Conservation (phyloP, 164 flowering plant genomes). For the Dillenia suffruticosa region DNA sequence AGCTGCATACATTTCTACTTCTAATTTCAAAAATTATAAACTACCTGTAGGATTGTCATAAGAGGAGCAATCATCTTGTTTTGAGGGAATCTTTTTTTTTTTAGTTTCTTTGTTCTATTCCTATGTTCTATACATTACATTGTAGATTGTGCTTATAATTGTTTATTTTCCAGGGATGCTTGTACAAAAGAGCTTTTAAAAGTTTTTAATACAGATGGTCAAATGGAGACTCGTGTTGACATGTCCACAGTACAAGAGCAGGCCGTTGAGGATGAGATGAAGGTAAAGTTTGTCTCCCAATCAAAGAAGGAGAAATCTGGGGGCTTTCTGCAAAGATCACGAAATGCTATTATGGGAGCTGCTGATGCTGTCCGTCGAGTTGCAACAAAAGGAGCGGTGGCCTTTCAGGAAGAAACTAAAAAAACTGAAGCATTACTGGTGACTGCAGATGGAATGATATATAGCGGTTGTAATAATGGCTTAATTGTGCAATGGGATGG, state of each 20-base stretch:
- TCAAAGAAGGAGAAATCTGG: slow-evolving; percentile 81
- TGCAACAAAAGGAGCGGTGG: slow-evolving; percentile 62
- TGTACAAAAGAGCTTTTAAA: slow-evolving; percentile 81
- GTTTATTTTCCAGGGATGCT: slow-evolving; percentile 65
- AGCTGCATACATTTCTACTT: too few relatives aligned
- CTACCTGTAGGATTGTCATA: too few relatives aligned
- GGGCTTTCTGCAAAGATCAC: slow-evolving; percentile 80
- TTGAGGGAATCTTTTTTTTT: not conserved
- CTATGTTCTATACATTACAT: not conserved
- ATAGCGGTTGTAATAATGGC: slow-evolving; percentile 90
- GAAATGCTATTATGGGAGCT: slow-evolving; percentile 97
- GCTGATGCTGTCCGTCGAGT: slow-evolving; percentile 97
- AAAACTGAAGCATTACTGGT: slow-evolving; percentile 68
- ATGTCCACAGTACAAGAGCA: slow-evolving; percentile 45
- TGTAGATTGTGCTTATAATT: slow-evolving; percentile 1
- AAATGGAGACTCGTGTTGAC: slow-evolving; percentile 71
- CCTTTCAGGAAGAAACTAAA: slow-evolving; percentile 67
- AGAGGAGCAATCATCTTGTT: not conserved
- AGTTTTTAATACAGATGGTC: slow-evolving; percentile 88
- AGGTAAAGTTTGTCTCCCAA: slow-evolving; percentile 55
- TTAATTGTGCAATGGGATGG: slow-evolving; percentile 91
- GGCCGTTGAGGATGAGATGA: slow-evolving; percentile 69
- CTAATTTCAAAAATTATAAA: too few relatives aligned
- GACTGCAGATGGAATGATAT: slow-evolving; percentile 75
- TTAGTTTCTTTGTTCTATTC: not conserved